phyloP scores from a whole-genome alignment of 2,329 filamentous ascomycete genomes.

The Diaporthe citriasiana region DNA sequence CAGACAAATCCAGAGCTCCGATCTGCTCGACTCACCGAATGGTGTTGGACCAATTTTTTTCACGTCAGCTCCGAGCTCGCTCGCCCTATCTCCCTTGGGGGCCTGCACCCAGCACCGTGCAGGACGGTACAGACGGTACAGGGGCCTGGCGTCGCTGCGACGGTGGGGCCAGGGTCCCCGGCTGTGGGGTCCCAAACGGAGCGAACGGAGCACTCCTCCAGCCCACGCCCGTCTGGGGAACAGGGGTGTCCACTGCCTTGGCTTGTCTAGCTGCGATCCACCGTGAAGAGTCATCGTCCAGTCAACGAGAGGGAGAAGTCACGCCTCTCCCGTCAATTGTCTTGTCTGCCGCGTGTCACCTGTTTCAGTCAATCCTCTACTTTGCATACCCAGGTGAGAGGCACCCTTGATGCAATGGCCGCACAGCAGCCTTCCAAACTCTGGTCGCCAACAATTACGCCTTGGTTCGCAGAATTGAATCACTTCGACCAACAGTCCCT shows the following conservation, averaged over 20 bases:
- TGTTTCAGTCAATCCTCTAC: constrained; percentile 13
- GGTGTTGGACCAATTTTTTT: constrained; percentile 43
- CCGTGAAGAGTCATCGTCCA: constrained; percentile 13
- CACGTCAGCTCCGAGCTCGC: constrained; percentile 27
- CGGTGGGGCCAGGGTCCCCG: constrained; percentile 35
- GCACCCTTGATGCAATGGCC: not conserved
- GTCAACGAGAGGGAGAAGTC: not conserved
- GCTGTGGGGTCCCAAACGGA: constrained; percentile 24
- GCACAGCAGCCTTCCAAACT: not conserved
- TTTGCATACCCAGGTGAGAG: not conserved
- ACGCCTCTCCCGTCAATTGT: not conserved
- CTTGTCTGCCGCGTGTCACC: constrained; percentile 16
- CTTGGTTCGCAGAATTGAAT: not conserved
- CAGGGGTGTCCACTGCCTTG: constrained; percentile 6
- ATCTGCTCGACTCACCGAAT: constrained; percentile 42
- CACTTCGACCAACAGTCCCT: not conserved
- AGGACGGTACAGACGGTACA: not conserved
- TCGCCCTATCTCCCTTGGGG: constrained; percentile 24
- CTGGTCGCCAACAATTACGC: not conserved
- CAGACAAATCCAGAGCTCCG: constrained; percentile 32
- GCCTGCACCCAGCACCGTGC: constrained; percentile 4
- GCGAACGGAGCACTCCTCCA: not conserved
- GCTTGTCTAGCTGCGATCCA: constrained; percentile 2
- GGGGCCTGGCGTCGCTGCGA: constrained; percentile 15
- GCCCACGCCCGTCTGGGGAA: constrained; percentile 25